These are phyloP conservation scores for Fremontodendron californicum DNA, from an alignment of 345 rosid species.

Conservation along the genomic window DNA sequence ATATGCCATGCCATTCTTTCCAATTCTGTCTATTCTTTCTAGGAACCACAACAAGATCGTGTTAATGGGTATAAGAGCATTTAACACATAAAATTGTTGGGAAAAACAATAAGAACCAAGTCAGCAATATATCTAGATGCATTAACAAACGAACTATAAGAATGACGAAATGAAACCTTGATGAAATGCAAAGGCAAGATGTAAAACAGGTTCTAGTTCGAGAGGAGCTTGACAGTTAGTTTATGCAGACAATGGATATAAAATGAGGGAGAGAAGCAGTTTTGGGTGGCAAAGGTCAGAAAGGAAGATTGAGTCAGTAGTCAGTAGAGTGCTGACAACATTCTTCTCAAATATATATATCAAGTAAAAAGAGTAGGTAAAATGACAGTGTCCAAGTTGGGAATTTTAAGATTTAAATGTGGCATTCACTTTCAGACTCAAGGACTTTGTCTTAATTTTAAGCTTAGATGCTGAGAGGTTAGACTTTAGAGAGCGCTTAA, in stretches of 20 bases:
- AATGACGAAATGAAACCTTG: background rate
- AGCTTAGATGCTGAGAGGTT: background rate
- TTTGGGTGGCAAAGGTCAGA: background rate
- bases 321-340: background rate
- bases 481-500: background rate
- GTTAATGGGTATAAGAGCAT: background rate
- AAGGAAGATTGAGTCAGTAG: background rate
- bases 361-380: background rate
- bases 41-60: background rate
- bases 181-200: background rate
- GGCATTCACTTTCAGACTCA: background rate
- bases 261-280: background rate
- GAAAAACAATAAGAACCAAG: background rate
- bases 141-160: background rate
- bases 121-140: background rate
- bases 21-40: background rate
- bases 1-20: background rate
- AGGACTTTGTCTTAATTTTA: background rate
- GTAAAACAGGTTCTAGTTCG: background rate
- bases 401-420: background rate
- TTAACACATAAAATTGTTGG: background rate
- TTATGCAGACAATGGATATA: background rate
- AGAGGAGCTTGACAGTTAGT: background rate
- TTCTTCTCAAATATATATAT: background rate
- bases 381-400: background rate